Percentiles rank a stretch among this genome's conserved stretches.
phyloP scores from a whole-genome alignment of 169 alveolate species.

The Prorocentrum cordatum region DNA sequence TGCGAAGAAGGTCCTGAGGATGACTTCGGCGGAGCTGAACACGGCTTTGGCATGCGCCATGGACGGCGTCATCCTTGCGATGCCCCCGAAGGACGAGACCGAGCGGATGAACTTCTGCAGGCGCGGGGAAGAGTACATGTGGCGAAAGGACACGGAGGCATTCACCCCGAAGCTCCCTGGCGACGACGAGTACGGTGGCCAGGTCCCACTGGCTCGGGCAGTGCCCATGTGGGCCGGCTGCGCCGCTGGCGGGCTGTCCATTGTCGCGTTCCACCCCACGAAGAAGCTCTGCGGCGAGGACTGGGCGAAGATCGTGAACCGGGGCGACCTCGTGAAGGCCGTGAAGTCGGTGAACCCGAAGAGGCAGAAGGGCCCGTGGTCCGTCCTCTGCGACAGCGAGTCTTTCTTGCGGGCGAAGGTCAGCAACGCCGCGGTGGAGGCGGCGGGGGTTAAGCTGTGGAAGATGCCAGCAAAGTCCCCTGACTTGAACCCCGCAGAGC shows the following conservation, averaged over 20 bases:
- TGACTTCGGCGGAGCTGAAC: background rate
- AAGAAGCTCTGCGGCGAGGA: background rate
- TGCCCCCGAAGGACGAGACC: background rate
- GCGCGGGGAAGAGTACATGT: background rate
- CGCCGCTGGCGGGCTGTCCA: background rate
- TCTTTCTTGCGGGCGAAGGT: background rate
- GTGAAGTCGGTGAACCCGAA: background rate
- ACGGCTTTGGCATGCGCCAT: background rate
- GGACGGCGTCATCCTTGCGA: background rate
- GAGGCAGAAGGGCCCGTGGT: background rate
- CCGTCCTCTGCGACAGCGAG: constrained; percentile 19
- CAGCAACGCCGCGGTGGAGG: background rate
- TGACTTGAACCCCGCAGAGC: constrained; percentile 4
- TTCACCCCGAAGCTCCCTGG: background rate
- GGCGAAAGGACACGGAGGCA: background rate
- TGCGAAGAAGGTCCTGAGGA: background rate
- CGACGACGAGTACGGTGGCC: background rate
- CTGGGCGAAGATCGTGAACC: background rate
- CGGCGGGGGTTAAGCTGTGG: background rate
- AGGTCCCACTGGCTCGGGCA: background rate
- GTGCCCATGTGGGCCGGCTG: constrained; percentile 18
- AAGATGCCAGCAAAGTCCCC: constrained; percentile 1
- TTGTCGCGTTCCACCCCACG: background rate
- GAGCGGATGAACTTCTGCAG: background rate
- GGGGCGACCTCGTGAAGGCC: background rate